Percentiles rank a stretch among this genome's conserved stretches.
Evolutionary conservation across 139 green algal species (phyloP).

Genomic region (Pleodorina starrii): DNA sequence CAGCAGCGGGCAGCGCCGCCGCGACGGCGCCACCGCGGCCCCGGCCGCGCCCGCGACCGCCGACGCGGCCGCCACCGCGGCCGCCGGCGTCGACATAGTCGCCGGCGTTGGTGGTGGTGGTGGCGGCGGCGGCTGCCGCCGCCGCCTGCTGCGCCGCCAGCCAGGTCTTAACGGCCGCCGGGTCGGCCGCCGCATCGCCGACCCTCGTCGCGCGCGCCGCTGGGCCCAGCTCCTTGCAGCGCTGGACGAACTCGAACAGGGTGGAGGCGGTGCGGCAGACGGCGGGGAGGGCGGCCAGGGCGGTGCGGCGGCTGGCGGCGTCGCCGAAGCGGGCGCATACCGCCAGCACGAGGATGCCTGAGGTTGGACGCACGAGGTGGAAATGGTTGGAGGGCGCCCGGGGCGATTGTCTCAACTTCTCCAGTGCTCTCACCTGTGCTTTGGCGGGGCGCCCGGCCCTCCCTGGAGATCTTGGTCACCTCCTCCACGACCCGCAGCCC

Average conservation of each 20-base stretch:
- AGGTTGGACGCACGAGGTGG: background rate
- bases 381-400: background rate
- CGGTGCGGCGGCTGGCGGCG: constrained; percentile 3
- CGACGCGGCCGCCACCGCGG: too few species aligned
- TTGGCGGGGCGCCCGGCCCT: background rate
- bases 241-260: constrained; percentile 38
- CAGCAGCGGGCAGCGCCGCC: background rate
- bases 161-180: background rate
- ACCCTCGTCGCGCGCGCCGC: background rate
- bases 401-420: background rate
- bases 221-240: constrained; percentile 46
- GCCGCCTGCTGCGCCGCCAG: background rate
- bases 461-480: background rate
- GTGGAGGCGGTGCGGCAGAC: constrained; percentile 52
- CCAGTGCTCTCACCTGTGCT: background rate
- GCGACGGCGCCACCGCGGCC: background rate
- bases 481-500: constrained; percentile 25
- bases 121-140: background rate
- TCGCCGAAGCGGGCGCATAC: constrained; percentile 40
- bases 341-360: constrained; percentile 43
- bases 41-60: background rate
- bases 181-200: background rate
- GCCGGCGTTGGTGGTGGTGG: background rate
- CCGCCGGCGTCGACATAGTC: background rate
- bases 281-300: constrained; percentile 25